Evolutionary conservation across 1,284 basidiomycete species (phyloP).

Genomic region (Ganoderma lingzhi): DNA sequence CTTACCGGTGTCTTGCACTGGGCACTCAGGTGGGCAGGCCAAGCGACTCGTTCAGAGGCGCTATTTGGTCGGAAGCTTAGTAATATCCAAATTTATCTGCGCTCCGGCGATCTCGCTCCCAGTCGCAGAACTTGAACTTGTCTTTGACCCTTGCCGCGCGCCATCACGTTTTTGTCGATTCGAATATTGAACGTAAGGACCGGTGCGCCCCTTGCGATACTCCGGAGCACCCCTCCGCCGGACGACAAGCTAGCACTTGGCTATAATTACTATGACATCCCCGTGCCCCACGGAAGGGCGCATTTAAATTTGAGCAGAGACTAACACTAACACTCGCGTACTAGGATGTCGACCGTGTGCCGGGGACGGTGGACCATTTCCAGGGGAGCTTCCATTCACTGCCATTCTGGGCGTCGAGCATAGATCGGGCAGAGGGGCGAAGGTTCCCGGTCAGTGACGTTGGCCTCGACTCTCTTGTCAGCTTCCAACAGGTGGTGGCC

Average conservation of each 20-base stretch:
- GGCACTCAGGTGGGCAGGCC: too few relatives aligned
- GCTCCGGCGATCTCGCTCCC: constrained; percentile 8
- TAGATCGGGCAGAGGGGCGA: not conserved
- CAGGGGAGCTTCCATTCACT: constrained; percentile 13
- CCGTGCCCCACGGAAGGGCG: not conserved
- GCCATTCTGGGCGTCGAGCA: not conserved
- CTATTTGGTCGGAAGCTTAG: not conserved
- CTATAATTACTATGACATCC: not conserved
- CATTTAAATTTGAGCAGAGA: not conserved
- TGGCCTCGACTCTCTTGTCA: not conserved
- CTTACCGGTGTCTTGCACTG: too few relatives aligned
- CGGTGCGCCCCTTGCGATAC: not conserved
- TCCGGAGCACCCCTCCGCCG: not conserved
- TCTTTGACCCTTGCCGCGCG: not conserved
- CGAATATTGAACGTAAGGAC: not conserved
- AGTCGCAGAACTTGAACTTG: not conserved
- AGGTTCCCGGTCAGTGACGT: not conserved
- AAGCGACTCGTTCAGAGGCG: too few relatives aligned
- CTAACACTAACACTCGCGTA: not conserved
- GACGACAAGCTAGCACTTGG: not conserved
- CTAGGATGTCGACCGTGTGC: not conserved
- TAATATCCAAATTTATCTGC: not conserved
- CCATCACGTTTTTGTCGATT: not conserved
- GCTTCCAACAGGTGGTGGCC: not conserved
- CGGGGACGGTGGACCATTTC: not conserved